A percentile compares a stretch with the other conserved stretches of the same genome.
These are phyloP conservation scores for Agaricus sinodeliciosus DNA, from an alignment of 768 basidiomycete species.

Conservation along the genomic window DNA sequence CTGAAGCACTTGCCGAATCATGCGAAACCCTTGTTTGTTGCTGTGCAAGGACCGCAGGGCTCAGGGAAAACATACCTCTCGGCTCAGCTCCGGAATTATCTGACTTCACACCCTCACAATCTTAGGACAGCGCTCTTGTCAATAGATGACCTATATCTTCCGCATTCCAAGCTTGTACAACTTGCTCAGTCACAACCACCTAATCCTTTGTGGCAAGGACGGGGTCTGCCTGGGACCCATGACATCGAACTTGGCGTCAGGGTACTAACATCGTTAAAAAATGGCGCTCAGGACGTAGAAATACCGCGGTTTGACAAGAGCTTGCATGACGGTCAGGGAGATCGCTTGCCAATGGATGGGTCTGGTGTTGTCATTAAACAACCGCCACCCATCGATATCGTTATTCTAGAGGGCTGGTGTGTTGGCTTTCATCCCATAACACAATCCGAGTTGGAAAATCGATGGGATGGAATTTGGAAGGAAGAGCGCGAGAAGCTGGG, in stretches of 20 bases:
- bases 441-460: conserved; percentile 38
- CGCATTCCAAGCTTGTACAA: conserved; percentile 50
- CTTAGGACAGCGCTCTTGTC: conserved; percentile 62
- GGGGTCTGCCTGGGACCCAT: conserved; percentile 94
- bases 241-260: conserved; percentile 62
- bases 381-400: conserved; percentile 52
- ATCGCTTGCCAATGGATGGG: conserved; percentile 48
- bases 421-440: conserved; percentile 75
- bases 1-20: conserved; percentile 19
- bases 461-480: conserved; percentile 45
- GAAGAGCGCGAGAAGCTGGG: conserved; percentile 29
- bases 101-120: conserved; percentile 35
- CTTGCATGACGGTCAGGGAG: conserved; percentile 73
- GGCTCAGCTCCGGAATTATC: conserved; percentile 40
- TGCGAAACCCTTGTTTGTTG: conserved; percentile 67
- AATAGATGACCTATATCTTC: conserved; percentile 83
- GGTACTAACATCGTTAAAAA: conserved; percentile 44
- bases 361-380: conserved; percentile 36
- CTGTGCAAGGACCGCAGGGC: conserved; percentile 90
- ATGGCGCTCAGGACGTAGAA: conserved; percentile 36
- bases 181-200: conserved; percentile 49
- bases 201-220: conserved; percentile 68
- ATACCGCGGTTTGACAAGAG: conserved; percentile 90
- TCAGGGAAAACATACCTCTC: conserved; percentile 87
- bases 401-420: conserved; percentile 96